Percentiles rank a stretch among this genome's conserved stretches.
phyloP scores from a whole-genome alignment of 1,284 basidiomycete species.

The Ustilago bromivora region DNA sequence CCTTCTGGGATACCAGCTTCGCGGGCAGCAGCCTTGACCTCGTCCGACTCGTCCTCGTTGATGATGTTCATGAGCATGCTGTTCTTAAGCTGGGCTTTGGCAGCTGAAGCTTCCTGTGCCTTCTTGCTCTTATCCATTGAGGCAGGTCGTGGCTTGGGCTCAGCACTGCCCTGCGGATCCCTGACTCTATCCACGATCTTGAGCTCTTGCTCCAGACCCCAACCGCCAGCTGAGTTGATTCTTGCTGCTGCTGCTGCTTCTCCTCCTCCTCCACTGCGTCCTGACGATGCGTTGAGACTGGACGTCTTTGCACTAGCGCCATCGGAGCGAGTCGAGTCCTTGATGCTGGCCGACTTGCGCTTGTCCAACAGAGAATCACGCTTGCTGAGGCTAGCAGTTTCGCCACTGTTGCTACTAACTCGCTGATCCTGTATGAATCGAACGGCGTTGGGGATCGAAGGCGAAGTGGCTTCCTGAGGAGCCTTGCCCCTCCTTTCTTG shows the following conservation, averaged over 20 bases:
- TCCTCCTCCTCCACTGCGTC: not conserved
- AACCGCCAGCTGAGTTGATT: conserved; percentile 9
- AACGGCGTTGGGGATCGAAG: conserved; percentile 42
- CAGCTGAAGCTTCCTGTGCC: conserved; percentile 10
- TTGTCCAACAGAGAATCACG: conserved; percentile 21
- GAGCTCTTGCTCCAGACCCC: conserved; percentile 48
- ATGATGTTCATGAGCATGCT: conserved; percentile 24
- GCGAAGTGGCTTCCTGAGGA: conserved; percentile 15
- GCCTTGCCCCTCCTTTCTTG: conserved; percentile 21
- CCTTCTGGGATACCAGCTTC: conserved; percentile 52
- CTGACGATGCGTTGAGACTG: not conserved
- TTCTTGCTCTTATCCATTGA: conserved; percentile 42
- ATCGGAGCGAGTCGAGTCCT: conserved; percentile 14
- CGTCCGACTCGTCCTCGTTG: conserved; percentile 43
- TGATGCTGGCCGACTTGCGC: conserved; percentile 10
- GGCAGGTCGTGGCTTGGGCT: conserved; percentile 11
- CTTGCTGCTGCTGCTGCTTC: not conserved
- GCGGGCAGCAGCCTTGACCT: conserved; percentile 45
- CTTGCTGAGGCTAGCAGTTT: conserved; percentile 7
- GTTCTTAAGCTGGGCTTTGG: conserved; percentile 20
- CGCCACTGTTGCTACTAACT: conserved; percentile 4
- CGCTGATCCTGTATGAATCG: conserved; percentile 39
- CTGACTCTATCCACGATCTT: conserved; percentile 35
- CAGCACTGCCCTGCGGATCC: conserved; percentile 9
- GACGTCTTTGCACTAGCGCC: conserved; percentile 6